A percentile compares a stretch with the other conserved stretches of the same genome.
phyloP scores from a whole-genome alignment of 139 green algal species.

The Pleodorina starrii region DNA sequence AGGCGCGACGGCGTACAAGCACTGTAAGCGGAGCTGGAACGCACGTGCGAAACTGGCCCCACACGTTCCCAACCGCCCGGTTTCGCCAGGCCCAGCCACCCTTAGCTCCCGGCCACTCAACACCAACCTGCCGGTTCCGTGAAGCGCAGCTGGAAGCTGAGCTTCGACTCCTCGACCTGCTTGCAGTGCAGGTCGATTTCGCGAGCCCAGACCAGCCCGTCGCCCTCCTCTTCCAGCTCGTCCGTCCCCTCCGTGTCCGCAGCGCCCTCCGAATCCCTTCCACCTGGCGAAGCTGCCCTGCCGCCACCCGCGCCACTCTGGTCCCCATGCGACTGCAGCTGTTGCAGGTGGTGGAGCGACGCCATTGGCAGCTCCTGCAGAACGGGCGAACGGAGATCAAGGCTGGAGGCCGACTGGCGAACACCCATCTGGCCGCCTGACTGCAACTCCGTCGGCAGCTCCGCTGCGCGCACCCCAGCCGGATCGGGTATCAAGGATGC shows the following conservation, averaged over 20 bases:
- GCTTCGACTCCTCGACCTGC: slow-evolving; percentile 74
- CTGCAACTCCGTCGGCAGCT: neutral
- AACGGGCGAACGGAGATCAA: slow-evolving; percentile 13
- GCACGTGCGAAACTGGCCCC: too few relatives aligned
- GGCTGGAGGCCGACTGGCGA: neutral
- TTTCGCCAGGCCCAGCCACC: too few relatives aligned
- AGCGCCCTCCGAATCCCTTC: neutral
- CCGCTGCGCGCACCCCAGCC: neutral
- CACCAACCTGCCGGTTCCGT: slow-evolving; percentile 74
- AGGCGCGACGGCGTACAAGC: too few relatives aligned
- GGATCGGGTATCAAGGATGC: neutral
- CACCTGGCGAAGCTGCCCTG: neutral
- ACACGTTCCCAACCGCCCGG: too few relatives aligned
- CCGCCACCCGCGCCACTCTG: neutral
- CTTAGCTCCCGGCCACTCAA: too few relatives aligned
- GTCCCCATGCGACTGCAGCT: neutral
- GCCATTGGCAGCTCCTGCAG: slow-evolving; percentile 28
- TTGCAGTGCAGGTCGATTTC: slow-evolving; percentile 82
- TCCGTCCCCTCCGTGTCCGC: neutral
- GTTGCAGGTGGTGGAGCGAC: neutral
- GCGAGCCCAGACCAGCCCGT: neutral
- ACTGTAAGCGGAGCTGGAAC: too few relatives aligned
- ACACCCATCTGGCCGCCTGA: neutral
- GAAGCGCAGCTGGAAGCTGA: slow-evolving; percentile 86
- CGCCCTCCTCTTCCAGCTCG: slow-evolving; percentile 49